Percentiles rank a stretch among this genome's conserved stretches.
These are phyloP conservation scores for Oehlia diaphana DNA, from an alignment of 192 early-diverging fungal genomes.

Conservation along the genomic window DNA sequence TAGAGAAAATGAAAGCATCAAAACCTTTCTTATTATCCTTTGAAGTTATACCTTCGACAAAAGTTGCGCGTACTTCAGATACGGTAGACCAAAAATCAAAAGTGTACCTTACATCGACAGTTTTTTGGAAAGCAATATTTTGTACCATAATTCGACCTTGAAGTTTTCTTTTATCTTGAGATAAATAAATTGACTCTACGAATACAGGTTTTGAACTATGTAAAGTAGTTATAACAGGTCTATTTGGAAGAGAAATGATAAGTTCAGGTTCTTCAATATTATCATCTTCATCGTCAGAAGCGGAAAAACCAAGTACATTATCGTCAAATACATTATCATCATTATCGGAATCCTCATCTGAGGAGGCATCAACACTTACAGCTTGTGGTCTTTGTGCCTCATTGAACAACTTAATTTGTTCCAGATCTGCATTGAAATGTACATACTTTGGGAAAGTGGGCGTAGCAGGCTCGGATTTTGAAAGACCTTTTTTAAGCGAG, in stretches of 20 bases:
- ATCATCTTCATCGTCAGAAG: neutral
- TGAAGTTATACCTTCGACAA: slow-evolving; percentile 53
- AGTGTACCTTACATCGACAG: slow-evolving; percentile 78
- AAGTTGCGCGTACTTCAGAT: slow-evolving; percentile 66
- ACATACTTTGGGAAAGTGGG: slow-evolving; percentile 60
- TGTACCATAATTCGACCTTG: slow-evolving; percentile 72
- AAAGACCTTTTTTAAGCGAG: neutral
- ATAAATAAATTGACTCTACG: slow-evolving; percentile 56
- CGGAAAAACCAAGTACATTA: slow-evolving; percentile 28
- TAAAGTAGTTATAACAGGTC: slow-evolving; percentile 31
- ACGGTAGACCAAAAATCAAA: slow-evolving; percentile 79
- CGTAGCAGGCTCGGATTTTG: slow-evolving; percentile 34
- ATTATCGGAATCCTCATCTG: slow-evolving; percentile 35
- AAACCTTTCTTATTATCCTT: slow-evolving; percentile 41
- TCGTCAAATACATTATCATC: slow-evolving; percentile 33
- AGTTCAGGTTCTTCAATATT: slow-evolving; percentile 35
- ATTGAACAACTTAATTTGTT: slow-evolving; percentile 70
- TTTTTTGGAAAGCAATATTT: slow-evolving; percentile 87
- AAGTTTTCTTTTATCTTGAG: slow-evolving; percentile 54
- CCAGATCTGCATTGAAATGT: slow-evolving; percentile 66
- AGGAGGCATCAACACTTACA: slow-evolving; percentile 37
- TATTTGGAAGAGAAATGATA: slow-evolving; percentile 39
- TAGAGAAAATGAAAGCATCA: slow-evolving; percentile 71
- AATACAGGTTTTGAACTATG: slow-evolving; percentile 46
- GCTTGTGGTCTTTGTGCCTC: slow-evolving; percentile 64